phyloP scores from a whole-genome alignment of 2,329 filamentous ascomycete genomes.

The Fusarium udum region DNA sequence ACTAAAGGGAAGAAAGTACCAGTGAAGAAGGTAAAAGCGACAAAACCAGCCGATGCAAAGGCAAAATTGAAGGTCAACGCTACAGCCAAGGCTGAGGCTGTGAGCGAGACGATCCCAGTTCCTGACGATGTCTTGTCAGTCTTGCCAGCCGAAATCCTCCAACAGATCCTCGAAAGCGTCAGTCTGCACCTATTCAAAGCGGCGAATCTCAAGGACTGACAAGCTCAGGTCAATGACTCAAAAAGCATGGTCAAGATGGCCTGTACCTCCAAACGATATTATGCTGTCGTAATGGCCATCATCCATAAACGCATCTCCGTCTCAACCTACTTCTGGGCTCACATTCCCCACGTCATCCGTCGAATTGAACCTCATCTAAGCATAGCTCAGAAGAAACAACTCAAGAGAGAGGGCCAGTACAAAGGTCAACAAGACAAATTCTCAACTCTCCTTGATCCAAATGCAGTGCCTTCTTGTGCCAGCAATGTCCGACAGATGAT shows the following conservation, averaged over 20 bases:
- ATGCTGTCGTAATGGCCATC: background rate
- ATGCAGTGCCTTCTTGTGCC: background rate
- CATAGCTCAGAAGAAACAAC: conserved; percentile 9
- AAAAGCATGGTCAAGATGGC: background rate
- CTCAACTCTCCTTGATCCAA: background rate
- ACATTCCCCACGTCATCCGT: background rate
- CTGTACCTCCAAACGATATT: conserved; percentile 3
- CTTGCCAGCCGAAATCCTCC: background rate
- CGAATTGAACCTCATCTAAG: background rate
- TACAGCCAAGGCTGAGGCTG: accelerated
- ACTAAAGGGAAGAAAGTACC: background rate
- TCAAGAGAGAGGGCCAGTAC: background rate
- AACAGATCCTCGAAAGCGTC: background rate
- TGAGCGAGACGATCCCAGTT: accelerated
- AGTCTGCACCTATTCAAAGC: background rate
- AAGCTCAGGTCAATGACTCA: background rate
- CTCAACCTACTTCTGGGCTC: background rate
- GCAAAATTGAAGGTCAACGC: accelerated
- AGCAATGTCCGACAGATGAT: conserved; percentile 7
- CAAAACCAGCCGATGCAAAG: accelerated
- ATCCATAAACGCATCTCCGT: conserved; percentile 1
- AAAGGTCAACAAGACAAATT: background rate
- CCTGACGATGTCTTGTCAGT: background rate
- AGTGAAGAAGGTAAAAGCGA: background rate
- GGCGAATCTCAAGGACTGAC: accelerated